A percentile compares a stretch with the other conserved stretches of the same genome.
These are phyloP conservation scores for Remersonia thermophila DNA, from an alignment of 2,329 filamentous ascomycete genomes.

Conservation along the genomic window DNA sequence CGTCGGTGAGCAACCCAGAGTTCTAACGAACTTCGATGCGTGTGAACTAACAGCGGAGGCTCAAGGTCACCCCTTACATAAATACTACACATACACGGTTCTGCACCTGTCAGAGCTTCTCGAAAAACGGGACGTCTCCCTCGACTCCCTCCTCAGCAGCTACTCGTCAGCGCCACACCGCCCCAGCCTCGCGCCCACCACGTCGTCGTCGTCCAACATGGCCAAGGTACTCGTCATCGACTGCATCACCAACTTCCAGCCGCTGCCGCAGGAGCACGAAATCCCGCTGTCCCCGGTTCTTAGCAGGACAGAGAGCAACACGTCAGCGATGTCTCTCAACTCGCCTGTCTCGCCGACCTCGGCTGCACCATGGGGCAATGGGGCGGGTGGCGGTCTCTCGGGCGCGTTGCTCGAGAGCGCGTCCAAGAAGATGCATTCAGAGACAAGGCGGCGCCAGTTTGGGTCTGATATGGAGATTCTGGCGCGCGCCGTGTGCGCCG, in stretches of 20 bases:
- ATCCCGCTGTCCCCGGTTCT: constrained; percentile 38
- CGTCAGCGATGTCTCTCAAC: constrained; percentile 1
- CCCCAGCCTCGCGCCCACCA: constrained; percentile 22
- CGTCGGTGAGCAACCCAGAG: constrained; percentile 26
- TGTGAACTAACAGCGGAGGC: not conserved
- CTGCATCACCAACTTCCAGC: constrained; percentile 44
- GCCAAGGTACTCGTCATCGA: constrained; percentile 47
- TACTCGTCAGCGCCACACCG: constrained; percentile 22
- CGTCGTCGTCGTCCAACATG: constrained; percentile 17
- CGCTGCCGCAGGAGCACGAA: constrained; percentile 30
- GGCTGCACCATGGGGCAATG: constrained; percentile 18
- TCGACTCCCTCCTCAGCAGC: constrained; percentile 35
- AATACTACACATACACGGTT: constrained; percentile 47
- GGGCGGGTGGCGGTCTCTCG: not conserved
- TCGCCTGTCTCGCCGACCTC: constrained; percentile 2
- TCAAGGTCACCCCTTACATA: constrained; percentile 50
- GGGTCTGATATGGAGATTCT: constrained; percentile 58
- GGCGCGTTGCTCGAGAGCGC: constrained; percentile 25
- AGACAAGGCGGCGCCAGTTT: constrained; percentile 44
- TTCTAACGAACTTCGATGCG: not conserved
- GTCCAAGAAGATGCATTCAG: constrained; percentile 41
- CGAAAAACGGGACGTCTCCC: constrained; percentile 30
- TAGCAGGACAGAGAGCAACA: constrained; percentile 22
- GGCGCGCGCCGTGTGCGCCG: constrained; percentile 59
- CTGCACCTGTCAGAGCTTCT: constrained; percentile 48